Evolutionary conservation across 257 asterid species (phyloP).

Genomic region (Jacaranda copaia): DNA sequence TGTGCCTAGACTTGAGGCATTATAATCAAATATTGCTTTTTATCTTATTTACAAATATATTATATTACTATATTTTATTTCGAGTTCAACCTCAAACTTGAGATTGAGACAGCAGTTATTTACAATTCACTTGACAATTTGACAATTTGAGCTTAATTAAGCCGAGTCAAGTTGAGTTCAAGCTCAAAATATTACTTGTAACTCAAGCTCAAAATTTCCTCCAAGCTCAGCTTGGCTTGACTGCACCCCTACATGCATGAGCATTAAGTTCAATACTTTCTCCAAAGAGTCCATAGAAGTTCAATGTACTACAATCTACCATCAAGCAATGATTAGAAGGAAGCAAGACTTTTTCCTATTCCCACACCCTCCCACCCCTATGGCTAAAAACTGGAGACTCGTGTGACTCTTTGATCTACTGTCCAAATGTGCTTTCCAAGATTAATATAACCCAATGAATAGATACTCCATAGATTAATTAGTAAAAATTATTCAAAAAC

Average conservation of each 20-base stretch:
- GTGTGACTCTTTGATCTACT: conserved; percentile 7
- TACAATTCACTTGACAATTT: too few species aligned
- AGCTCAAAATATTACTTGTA: too few species aligned
- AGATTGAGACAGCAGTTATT: too few species aligned
- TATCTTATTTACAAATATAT: too few species aligned
- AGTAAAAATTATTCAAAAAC: conserved; percentile 16
- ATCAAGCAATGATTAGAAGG: neutral
- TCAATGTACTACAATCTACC: neutral
- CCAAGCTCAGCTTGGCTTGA: too few species aligned
- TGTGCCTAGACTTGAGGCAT: too few species aligned
- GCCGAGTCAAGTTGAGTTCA: too few species aligned
- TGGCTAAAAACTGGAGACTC: conserved; percentile 15
- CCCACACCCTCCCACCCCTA: neutral
- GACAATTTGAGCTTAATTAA: too few species aligned
- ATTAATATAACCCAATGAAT: neutral
- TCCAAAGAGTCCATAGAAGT: neutral
- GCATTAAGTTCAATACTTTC: neutral
- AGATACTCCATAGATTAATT: neutral
- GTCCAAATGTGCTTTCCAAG: neutral
- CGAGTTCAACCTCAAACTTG: too few species aligned
- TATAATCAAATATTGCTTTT: too few species aligned
- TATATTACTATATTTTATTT: too few species aligned
- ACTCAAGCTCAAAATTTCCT: too few species aligned
- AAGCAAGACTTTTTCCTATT: neutral
- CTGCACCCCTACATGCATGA: neutral